phyloP scores from a whole-genome alignment of 2,329 filamentous ascomycete species.

The Cytospora leucostoma region DNA sequence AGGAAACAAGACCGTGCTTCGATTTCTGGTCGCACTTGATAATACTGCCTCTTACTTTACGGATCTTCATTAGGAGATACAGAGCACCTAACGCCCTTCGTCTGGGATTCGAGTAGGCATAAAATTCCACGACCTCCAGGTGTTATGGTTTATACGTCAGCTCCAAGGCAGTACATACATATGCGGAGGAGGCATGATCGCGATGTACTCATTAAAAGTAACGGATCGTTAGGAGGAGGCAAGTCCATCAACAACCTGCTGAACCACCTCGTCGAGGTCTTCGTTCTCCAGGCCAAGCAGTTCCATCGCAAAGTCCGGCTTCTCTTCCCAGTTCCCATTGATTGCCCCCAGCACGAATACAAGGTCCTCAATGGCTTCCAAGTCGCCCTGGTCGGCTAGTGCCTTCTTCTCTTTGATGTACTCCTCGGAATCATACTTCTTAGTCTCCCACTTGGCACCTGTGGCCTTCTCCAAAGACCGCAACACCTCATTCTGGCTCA shows the following conservation, averaged over 20 bases:
- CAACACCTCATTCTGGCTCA: slow-evolving; percentile 41
- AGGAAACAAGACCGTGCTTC: too few species aligned
- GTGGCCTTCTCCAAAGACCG: slow-evolving; percentile 39
- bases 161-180: too few species aligned
- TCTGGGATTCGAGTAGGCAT: too few species aligned
- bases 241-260: slow-evolving; percentile 34
- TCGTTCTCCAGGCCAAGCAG: slow-evolving; percentile 49
- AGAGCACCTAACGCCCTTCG: too few species aligned
- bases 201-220: slow-evolving; percentile 17
- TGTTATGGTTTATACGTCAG: too few species aligned
- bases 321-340: slow-evolving; percentile 51
- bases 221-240: neutral
- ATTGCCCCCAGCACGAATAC: slow-evolving; percentile 52
- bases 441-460: slow-evolving; percentile 36
- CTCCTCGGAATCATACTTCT: slow-evolving; percentile 40
- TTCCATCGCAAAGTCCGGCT: slow-evolving; percentile 49
- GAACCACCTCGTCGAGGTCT: slow-evolving; percentile 46
- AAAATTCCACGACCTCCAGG: too few species aligned
- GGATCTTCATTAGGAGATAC: too few species aligned
- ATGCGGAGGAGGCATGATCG: neutral
- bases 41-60: too few species aligned
- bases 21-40: too few species aligned
- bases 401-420: slow-evolving; percentile 44
- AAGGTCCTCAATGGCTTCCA: slow-evolving; percentile 46
- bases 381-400: slow-evolving; percentile 42